Evolutionary conservation across 2,329 filamentous ascomycete species (phyloP).

Genomic region (Bipolaris cookei): DNA sequence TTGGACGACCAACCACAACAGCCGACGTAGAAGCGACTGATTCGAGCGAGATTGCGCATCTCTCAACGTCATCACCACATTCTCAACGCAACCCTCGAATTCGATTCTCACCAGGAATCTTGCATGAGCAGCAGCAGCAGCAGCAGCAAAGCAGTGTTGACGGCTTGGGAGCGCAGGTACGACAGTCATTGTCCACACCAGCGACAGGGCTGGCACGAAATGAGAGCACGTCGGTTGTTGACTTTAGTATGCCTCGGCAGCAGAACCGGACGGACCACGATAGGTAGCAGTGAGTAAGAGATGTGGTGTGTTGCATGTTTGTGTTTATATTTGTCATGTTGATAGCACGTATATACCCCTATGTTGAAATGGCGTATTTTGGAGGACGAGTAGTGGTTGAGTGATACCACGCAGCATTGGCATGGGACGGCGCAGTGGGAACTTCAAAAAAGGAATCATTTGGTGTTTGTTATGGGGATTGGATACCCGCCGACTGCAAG

Average conservation of each 20-base stretch:
- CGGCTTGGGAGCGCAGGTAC: slow-evolving; percentile 26
- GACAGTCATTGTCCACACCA: slow-evolving; percentile 1
- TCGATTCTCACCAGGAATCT: slow-evolving; percentile 32
- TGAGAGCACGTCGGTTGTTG: slow-evolving; percentile 8
- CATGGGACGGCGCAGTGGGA: slow-evolving; percentile 35
- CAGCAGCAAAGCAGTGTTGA: slow-evolving; percentile 15
- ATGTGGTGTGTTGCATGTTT: slow-evolving; percentile 22
- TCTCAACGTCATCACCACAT: slow-evolving; percentile 19
- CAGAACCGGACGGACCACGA: slow-evolving; percentile 38
- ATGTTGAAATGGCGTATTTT: slow-evolving; percentile 29
- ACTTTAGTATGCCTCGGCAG: slow-evolving; percentile 14
- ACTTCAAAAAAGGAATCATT: slow-evolving; percentile 24
- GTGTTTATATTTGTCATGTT: slow-evolving; percentile 31
- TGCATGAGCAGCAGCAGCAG: slow-evolving; percentile 17
- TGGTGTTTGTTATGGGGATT: slow-evolving; percentile 21
- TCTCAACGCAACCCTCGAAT: slow-evolving; percentile 32
- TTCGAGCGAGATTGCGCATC: slow-evolving; percentile 19
- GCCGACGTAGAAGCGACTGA: slow-evolving; percentile 24
- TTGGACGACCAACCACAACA: slow-evolving; percentile 25
- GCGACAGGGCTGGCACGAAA: slow-evolving; percentile 5
- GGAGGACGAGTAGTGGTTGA: slow-evolving; percentile 20
- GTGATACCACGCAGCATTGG: slow-evolving; percentile 31
- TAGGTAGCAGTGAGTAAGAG: slow-evolving; percentile 26
- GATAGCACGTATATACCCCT: slow-evolving; percentile 34
- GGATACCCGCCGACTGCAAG: slow-evolving; percentile 41